These are phyloP conservation scores for Phaffia australis DNA, from an alignment of 768 basidiomycete species.

Conservation along the genomic window DNA sequence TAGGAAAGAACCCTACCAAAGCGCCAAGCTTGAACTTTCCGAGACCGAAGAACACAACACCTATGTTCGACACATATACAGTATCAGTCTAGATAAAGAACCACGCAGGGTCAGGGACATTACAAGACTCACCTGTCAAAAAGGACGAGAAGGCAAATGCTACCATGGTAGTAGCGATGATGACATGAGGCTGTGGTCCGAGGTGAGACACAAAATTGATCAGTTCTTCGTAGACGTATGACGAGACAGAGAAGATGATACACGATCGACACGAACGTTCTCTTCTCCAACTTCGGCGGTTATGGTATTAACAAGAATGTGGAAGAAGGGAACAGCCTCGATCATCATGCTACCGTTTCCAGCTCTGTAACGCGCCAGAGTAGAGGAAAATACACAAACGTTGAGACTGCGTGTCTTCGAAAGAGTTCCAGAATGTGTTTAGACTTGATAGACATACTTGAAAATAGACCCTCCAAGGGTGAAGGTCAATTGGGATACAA, in stretches of 20 bases:
- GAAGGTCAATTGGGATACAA: constrained; percentile 73
- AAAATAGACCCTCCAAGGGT: constrained; percentile 80
- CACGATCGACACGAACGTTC: constrained; percentile 38
- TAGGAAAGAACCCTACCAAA: constrained; percentile 87
- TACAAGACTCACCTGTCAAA: constrained; percentile 54
- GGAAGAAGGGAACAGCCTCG: constrained; percentile 75
- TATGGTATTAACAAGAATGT: constrained; percentile 73
- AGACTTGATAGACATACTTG: constrained; percentile 44
- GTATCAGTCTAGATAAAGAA: constrained; percentile 27
- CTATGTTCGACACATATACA: constrained; percentile 37
- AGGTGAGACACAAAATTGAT: background rate
- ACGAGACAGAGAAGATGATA: background rate
- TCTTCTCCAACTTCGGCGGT: constrained; percentile 59
- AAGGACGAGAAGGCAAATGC: constrained; percentile 78
- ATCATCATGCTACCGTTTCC: constrained; percentile 62
- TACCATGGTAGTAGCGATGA: constrained; percentile 85
- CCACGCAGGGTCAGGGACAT: constrained; percentile 4
- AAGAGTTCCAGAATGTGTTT: background rate
- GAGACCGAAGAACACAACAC: constrained; percentile 72
- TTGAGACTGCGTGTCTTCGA: background rate
- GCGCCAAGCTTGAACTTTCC: constrained; percentile 72
- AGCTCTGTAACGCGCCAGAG: constrained; percentile 6
- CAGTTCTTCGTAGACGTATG: background rate
- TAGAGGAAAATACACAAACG: background rate
- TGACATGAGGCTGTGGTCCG: constrained; percentile 42